A percentile compares a stretch with the other conserved stretches of the same genome.
Evolutionary conservation across 2,329 filamentous ascomycete species (phyloP).

Genomic region (Geosmithia putterillii): DNA sequence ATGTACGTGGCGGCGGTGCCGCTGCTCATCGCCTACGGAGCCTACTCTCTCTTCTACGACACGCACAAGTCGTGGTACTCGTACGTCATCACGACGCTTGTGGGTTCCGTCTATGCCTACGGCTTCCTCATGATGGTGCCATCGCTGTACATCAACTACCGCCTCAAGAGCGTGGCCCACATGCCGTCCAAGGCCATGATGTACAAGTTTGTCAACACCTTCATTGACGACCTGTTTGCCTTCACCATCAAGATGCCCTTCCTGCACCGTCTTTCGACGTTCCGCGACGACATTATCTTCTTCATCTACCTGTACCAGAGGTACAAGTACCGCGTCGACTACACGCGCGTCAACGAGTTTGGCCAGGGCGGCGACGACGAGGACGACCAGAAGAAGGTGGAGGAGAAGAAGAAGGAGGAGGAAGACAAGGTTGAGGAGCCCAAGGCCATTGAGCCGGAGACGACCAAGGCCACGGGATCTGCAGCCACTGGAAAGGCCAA

Average conservation of each 20-base stretch:
- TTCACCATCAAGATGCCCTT: conserved; percentile 99
- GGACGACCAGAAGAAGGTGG: conserved; percentile 31
- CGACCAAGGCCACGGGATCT: conserved; percentile 32
- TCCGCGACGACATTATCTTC: conserved; percentile 95
- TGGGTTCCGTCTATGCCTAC: conserved; percentile 94
- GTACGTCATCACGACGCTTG: conserved; percentile 87
- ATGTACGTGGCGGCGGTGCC: conserved; percentile 89
- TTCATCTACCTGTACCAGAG: conserved; percentile 95
- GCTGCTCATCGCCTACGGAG: conserved; percentile 76
- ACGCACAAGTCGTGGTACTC: conserved; percentile 97
- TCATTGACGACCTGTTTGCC: conserved; percentile 96
- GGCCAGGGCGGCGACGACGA: conserved; percentile 96
- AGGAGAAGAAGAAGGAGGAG: conserved; percentile 23
- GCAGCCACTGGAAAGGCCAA: conserved; percentile 31
- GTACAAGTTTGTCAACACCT: conserved; percentile 97
- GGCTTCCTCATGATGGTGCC: conserved; percentile 99
- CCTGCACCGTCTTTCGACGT: conserved; percentile 79
- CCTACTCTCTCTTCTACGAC: conserved; percentile 86
- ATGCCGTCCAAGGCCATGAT: conserved; percentile 96
- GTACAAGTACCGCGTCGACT: conserved; percentile 86
- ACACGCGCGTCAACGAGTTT: conserved; percentile 90
- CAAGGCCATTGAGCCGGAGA: conserved; percentile 17
- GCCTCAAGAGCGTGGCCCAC: conserved; percentile 87
- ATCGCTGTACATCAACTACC: conserved; percentile 96
- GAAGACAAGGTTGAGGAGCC: conserved; percentile 11